phyloP scores from a whole-genome alignment of 495 filamentous ascomycete species.

The Penicillium longicatenatum region DNA sequence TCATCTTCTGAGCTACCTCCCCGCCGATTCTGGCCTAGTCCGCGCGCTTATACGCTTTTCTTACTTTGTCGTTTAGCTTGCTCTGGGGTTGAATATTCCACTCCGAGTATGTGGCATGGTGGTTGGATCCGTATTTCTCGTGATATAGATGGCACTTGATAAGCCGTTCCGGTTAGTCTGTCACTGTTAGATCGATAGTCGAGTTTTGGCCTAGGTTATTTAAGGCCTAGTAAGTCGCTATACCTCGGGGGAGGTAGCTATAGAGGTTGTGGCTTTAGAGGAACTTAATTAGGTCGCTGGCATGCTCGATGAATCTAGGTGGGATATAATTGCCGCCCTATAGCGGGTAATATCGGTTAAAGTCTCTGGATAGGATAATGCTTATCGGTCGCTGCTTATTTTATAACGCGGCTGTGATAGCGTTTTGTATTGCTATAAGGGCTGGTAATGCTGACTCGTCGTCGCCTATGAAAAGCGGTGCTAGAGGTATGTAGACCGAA shows the following conservation, averaged over 20 bases:
- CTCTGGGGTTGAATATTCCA: constrained; percentile 19
- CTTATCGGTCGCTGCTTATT: constrained; percentile 6
- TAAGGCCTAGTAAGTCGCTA: constrained; percentile 19
- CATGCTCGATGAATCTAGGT: constrained; percentile 20
- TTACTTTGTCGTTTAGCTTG: constrained; percentile 13
- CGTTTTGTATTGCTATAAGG: constrained; percentile 23
- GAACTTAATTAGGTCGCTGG: constrained; percentile 23
- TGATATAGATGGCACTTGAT: constrained; percentile 28
- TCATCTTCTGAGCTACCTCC: too few relatives aligned
- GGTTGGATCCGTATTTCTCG: constrained; percentile 26
- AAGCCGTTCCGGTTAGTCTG: constrained; percentile 14
- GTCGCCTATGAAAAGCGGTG: too few relatives aligned
- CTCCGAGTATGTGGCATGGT: constrained; percentile 25
- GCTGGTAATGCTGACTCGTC: too few relatives aligned
- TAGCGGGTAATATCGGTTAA: constrained; percentile 28
- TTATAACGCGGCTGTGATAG: constrained; percentile 12
- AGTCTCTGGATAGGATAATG: constrained; percentile 25
- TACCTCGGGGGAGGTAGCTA: too few relatives aligned
- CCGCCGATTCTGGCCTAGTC: too few relatives aligned
- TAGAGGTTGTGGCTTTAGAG: constrained; percentile 19
- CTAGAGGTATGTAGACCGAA: too few relatives aligned
- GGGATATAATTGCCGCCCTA: constrained; percentile 22
- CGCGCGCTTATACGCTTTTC: constrained; percentile 29
- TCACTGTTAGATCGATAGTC: constrained; percentile 25
- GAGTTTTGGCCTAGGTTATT: constrained; percentile 21